Conservation (phyloP, 148 eudicot genomes). For the Cornus controversa region DNA sequence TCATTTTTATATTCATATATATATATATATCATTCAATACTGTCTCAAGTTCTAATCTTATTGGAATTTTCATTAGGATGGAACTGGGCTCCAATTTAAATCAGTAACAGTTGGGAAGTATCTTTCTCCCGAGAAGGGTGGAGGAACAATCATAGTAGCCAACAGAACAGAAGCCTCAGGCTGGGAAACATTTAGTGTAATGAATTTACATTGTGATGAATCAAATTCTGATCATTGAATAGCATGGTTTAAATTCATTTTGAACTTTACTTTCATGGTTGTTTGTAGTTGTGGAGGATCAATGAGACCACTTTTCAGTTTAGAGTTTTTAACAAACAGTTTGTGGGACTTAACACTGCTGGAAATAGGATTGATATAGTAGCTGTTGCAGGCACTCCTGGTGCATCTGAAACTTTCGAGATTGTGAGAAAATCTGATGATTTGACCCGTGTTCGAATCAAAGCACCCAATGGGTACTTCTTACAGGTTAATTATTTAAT, state of each 20-base stretch:
- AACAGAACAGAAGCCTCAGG: conserved; percentile 52
- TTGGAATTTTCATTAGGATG: no score
- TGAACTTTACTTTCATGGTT: background rate
- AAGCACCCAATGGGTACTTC: conserved; percentile 48
- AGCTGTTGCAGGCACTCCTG: conserved; percentile 32
- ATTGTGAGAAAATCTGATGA: conserved; percentile 39
- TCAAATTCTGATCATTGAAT: background rate
- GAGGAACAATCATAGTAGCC: conserved; percentile 55
- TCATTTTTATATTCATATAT: no score
- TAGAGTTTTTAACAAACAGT: conserved; percentile 63
- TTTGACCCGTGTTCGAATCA: conserved; percentile 36
- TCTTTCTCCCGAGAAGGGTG: conserved; percentile 60
- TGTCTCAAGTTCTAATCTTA: no score
- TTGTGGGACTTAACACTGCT: conserved; percentile 36
- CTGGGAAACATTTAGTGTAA: conserved; percentile 76
- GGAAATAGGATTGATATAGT: conserved; percentile 32
- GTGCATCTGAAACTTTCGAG: conserved; percentile 33
- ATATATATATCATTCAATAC: no score
- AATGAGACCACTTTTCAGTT: conserved; percentile 55
- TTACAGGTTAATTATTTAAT: conserved; percentile 45
- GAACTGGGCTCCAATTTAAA: conserved; percentile 56
- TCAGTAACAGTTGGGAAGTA: conserved; percentile 49
- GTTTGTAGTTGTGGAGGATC: conserved; percentile 70
- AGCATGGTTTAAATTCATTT: background rate
- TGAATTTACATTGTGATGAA: background rate